These are phyloP conservation scores for Kodamaea laetipori DNA, from an alignment of 805 yeast species.

Conservation along the genomic window DNA sequence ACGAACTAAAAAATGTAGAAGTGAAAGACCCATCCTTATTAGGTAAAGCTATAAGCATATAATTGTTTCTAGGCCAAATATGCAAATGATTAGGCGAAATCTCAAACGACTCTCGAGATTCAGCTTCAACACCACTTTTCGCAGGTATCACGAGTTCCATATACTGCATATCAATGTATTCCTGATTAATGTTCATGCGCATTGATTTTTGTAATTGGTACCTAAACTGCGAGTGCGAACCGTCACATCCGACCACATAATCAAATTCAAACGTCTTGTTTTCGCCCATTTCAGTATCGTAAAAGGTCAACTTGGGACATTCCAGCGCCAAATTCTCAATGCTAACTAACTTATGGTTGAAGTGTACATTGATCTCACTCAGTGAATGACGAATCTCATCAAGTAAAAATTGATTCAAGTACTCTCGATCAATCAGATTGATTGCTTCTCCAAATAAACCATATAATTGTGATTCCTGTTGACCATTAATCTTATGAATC, in stretches of 20 bases:
- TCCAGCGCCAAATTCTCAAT: conserved; percentile 30
- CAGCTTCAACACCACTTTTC: conserved; percentile 18
- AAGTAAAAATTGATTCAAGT: conserved; percentile 64
- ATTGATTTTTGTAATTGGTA: conserved; percentile 63
- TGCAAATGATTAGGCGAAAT: conserved; percentile 79
- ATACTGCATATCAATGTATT: conserved; percentile 82
- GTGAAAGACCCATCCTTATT: conserved; percentile 86
- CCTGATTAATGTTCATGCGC: conserved; percentile 71
- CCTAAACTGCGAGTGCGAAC: conserved; percentile 76
- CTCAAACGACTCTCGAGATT: conserved; percentile 36
- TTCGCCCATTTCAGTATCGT: conserved; percentile 20
- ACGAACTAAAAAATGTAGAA: conserved; percentile 84
- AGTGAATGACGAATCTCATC: conserved; percentile 54
- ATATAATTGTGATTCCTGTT: conserved; percentile 62
- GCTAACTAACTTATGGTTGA: conserved; percentile 57
- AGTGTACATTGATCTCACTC: conserved; percentile 46
- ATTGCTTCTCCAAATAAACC: conserved; percentile 83
- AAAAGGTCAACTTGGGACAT: conserved; percentile 27
- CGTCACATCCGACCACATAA: conserved; percentile 81
- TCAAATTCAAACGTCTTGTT: conserved; percentile 42
- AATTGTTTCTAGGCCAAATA: conserved; percentile 88
- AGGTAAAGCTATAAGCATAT: conserved; percentile 88
- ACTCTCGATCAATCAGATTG: conserved; percentile 79
- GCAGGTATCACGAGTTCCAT: conserved; percentile 79
- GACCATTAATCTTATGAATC: conserved; percentile 74